Conservation (phyloP, 345 rosid species). For the Combretum micranthum region DNA sequence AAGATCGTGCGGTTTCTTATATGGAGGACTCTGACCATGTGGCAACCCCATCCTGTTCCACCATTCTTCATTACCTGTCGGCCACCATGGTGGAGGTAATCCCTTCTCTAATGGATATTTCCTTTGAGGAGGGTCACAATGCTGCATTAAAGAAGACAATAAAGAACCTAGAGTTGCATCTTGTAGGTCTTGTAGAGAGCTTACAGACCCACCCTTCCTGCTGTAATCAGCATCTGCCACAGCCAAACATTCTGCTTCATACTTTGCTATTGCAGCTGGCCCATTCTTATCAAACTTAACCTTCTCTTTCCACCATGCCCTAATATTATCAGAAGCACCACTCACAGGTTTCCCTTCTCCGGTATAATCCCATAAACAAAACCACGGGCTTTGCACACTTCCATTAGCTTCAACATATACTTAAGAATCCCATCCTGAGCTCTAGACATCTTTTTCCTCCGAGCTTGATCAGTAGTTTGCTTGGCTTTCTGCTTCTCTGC, state of each 20-base stretch:
- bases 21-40: slow-evolving; percentile 67
- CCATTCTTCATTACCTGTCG: slow-evolving; percentile 90
- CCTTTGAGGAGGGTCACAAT: slow-evolving; percentile 97
- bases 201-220: slow-evolving; percentile 50
- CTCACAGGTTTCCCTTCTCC: slow-evolving; percentile 88
- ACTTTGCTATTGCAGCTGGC: slow-evolving; percentile 81
- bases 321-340: slow-evolving; percentile 84
- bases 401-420: slow-evolving; percentile 98
- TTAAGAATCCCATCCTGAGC: slow-evolving; percentile 99
- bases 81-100: slow-evolving; percentile 99
- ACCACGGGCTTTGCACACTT: slow-evolving; percentile 93
- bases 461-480: slow-evolving; percentile 82
- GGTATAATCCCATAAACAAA: slow-evolving; percentile 97
- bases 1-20: slow-evolving; percentile 93
- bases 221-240: slow-evolving; percentile 49
- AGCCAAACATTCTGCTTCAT: slow-evolving; percentile 73
- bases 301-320: slow-evolving; percentile 99
- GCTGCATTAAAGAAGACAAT: slow-evolving; percentile 95
- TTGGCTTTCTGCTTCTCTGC: slow-evolving; percentile 69
- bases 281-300: slow-evolving; percentile 97
- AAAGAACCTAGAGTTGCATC: slow-evolving; percentile 98
- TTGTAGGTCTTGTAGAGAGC: slow-evolving; percentile 81
- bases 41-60: slow-evolving; percentile 70
- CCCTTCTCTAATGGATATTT: slow-evolving; percentile 90
- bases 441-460: slow-evolving; percentile 98